Percentiles rank a stretch among this genome's conserved stretches.
Evolutionary conservation across 805 yeast genomes (phyloP).

Genomic region (Naumovozyma castellii): DNA sequence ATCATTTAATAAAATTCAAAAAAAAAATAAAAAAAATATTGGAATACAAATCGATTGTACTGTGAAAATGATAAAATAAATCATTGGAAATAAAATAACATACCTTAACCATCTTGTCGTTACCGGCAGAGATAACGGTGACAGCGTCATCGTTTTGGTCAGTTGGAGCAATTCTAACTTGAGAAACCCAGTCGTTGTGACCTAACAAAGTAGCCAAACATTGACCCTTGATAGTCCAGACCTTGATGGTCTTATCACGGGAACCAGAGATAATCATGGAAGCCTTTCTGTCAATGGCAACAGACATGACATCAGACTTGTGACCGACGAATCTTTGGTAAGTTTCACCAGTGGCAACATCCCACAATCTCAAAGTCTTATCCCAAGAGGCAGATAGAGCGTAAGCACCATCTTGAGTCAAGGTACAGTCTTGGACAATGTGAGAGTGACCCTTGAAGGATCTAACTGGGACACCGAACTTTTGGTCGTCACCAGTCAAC

Average conservation of each 20-base stretch:
- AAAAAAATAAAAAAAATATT: neutral
- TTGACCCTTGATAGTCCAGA: constrained; percentile 98
- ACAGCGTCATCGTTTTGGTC: constrained; percentile 38
- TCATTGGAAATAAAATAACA: constrained; percentile 35
- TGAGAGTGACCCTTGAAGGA: constrained; percentile 98
- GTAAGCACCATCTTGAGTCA: constrained; percentile 95
- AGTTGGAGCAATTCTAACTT: constrained; percentile 91
- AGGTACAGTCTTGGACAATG: constrained; percentile 95
- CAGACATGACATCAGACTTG: constrained; percentile 94
- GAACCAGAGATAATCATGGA: constrained; percentile 98
- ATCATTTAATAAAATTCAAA: constrained; percentile 45
- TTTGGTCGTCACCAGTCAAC: constrained; percentile 89
- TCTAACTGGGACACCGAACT: constrained; percentile 96
- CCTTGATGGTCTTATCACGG: constrained; percentile 97
- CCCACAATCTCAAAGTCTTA: constrained; percentile 98
- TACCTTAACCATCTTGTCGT: constrained; percentile 99
- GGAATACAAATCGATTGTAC: neutral
- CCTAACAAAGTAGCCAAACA: constrained; percentile 90
- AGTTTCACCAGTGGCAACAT: constrained; percentile 86
- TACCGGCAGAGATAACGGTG: constrained; percentile 91
- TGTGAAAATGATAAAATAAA: neutral
- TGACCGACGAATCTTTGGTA: constrained; percentile 96
- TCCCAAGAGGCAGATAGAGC: constrained; percentile 99
- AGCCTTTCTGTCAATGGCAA: constrained; percentile 90
- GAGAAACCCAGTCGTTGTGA: constrained; percentile 98